Evolutionary conservation across 768 basidiomycete species (phyloP).

Genomic region (Termitomyces sp.): DNA sequence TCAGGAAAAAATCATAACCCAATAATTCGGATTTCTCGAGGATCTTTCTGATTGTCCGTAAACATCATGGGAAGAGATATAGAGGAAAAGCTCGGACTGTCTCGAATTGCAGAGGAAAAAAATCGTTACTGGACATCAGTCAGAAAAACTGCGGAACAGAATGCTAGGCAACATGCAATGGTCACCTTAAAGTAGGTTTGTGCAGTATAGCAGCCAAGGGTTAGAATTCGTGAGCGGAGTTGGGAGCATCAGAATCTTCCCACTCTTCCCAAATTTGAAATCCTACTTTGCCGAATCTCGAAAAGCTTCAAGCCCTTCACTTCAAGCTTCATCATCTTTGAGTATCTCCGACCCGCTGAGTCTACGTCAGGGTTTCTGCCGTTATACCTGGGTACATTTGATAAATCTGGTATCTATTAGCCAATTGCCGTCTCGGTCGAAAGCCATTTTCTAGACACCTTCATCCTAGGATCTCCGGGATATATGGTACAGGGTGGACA

Average conservation of each 20-base stretch:
- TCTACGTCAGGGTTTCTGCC: background rate
- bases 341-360: no score
- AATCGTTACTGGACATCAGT: background rate
- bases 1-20: background rate
- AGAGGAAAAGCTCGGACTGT: background rate
- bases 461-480: background rate
- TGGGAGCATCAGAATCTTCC: background rate
- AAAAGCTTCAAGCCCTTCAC: no score
- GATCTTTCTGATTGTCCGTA: background rate
- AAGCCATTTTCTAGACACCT: background rate
- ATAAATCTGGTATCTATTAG: background rate
- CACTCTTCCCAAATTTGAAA: background rate
- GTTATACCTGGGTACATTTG: background rate
- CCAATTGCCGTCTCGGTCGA: background rate
- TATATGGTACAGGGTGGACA: background rate
- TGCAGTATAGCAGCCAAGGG: background rate
- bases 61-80: background rate
- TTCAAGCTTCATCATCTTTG: background rate
- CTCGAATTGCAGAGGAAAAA: background rate
- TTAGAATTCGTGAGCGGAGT: background rate
- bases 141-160: background rate
- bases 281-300: background rate
- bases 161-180: background rate
- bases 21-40: background rate
- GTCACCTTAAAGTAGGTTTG: background rate